These are phyloP conservation scores for Fusarium anguioides DNA, from an alignment of 2,329 filamentous ascomycete genomes.

Conservation along the genomic window DNA sequence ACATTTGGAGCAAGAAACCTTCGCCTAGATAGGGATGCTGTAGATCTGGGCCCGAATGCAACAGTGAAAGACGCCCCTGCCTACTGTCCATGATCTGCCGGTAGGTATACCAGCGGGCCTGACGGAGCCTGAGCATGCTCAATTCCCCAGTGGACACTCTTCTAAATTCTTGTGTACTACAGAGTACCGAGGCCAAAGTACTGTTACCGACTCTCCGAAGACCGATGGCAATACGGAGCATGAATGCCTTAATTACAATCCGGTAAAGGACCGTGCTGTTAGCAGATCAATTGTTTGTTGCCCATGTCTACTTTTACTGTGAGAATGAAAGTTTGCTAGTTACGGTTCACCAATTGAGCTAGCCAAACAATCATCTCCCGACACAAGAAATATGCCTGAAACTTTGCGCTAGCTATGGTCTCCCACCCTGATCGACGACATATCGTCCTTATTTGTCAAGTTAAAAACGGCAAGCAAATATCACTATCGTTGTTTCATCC, in stretches of 20 bases:
- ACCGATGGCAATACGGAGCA: not conserved
- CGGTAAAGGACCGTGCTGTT: not conserved
- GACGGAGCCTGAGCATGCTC: not conserved
- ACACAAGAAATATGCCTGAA: slow-evolving; percentile 8
- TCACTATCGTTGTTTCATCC: slow-evolving; percentile 11
- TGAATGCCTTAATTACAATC: not conserved
- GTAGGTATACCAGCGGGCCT: not conserved
- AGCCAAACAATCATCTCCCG: slow-evolving; percentile 21
- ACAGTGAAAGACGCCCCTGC: not conserved
- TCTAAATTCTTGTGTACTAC: not conserved
- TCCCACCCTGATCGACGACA: slow-evolving; percentile 12
- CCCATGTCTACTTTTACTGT: not conserved
- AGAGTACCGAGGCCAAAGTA: not conserved
- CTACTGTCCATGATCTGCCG: not conserved
- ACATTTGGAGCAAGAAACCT: not conserved
- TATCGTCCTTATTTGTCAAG: slow-evolving; percentile 1
- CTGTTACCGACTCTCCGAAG: not conserved
- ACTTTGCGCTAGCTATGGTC: slow-evolving; percentile 14
- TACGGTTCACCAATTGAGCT: slow-evolving; percentile 18
- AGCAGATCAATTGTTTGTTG: not conserved
- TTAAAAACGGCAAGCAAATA: slow-evolving; percentile 2
- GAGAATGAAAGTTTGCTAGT: slow-evolving; percentile 30
- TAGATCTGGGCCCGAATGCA: slow-evolving; percentile 16
- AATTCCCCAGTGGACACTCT: not conserved
- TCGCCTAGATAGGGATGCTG: not conserved